Evolutionary conservation across 257 asterid genomes (phyloP).

Genomic region (Rauvolfia tetraphylla): DNA sequence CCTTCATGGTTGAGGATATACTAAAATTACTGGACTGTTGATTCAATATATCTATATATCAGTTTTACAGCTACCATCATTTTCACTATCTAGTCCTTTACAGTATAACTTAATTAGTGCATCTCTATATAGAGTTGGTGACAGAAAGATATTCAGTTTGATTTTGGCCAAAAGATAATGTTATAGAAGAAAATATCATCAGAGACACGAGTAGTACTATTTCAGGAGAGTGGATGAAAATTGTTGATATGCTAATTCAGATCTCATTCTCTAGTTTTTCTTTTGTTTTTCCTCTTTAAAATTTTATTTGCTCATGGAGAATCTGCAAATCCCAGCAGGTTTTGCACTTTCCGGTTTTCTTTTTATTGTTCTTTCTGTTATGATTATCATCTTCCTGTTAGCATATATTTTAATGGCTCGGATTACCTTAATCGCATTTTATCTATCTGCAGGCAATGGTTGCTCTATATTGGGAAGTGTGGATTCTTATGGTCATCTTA

Average conservation of each 20-base stretch:
- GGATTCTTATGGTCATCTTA: slow-evolving; percentile 79
- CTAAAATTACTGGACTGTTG: not conserved
- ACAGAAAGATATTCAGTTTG: not conserved
- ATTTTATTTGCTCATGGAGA: not conserved
- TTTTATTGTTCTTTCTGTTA: not conserved
- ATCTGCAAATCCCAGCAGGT: not conserved
- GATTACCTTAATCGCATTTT: not conserved
- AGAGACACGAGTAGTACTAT: not conserved
- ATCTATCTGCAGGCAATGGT: slow-evolving; percentile 43
- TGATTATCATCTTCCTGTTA: not conserved
- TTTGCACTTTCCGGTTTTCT: not conserved
- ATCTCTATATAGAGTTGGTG: not conserved
- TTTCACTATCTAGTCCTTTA: not conserved
- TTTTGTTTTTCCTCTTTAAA: not conserved
- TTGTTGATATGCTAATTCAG: not conserved
- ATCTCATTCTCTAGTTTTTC: not conserved
- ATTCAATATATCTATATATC: not conserved
- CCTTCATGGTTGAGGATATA: not conserved
- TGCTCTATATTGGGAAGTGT: slow-evolving; percentile 81
- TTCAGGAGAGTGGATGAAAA: not conserved
- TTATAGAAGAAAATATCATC: not conserved
- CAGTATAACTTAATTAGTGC: not conserved
- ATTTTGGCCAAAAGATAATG: not conserved
- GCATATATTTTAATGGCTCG: not conserved
- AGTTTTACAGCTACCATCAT: not conserved